These are phyloP conservation scores for Adansonia gregorii DNA, from an alignment of 441 rosid species.

Conservation along the genomic window DNA sequence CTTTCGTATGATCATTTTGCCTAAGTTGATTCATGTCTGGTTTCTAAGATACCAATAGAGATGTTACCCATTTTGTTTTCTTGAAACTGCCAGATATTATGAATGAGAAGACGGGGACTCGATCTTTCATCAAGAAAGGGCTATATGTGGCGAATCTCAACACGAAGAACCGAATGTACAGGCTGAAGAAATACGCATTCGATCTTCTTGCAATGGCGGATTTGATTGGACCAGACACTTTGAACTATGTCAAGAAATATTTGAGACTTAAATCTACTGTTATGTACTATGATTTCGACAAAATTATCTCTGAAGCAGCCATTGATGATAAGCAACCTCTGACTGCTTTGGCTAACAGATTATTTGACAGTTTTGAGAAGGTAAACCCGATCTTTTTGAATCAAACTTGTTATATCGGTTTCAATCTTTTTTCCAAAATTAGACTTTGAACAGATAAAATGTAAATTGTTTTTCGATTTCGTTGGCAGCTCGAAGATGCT, in stretches of 20 bases:
- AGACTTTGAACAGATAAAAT: slow-evolving; percentile 10
- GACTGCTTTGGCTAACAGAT: slow-evolving; percentile 73
- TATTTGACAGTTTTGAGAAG: slow-evolving; percentile 82
- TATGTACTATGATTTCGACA: slow-evolving; percentile 86
- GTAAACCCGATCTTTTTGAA: slow-evolving; percentile 33
- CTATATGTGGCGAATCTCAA: slow-evolving; percentile 69
- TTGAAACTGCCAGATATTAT: slow-evolving; percentile 51
- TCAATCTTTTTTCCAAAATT: background rate
- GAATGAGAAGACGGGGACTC: slow-evolving; percentile 76
- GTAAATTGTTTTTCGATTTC: background rate
- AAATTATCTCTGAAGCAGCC: slow-evolving; percentile 71
- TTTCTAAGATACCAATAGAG: background rate
- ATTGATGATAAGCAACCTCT: slow-evolving; percentile 65
- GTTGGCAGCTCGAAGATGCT: slow-evolving; percentile 74
- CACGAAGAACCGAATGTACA: slow-evolving; percentile 57
- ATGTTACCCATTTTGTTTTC: background rate
- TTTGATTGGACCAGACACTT: slow-evolving; percentile 76
- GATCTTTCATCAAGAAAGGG: slow-evolving; percentile 73
- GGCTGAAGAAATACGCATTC: slow-evolving; percentile 76
- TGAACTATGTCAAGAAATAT: slow-evolving; percentile 77
- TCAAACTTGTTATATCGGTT: background rate
- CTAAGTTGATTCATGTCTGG: background rate
- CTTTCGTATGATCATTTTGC: slow-evolving; percentile 19
- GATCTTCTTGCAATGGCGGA: slow-evolving; percentile 88
- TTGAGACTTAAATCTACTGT: slow-evolving; percentile 75